These are phyloP conservation scores for Limonium bicolor DNA, from an alignment of 148 eudicot species.

Conservation along the genomic window DNA sequence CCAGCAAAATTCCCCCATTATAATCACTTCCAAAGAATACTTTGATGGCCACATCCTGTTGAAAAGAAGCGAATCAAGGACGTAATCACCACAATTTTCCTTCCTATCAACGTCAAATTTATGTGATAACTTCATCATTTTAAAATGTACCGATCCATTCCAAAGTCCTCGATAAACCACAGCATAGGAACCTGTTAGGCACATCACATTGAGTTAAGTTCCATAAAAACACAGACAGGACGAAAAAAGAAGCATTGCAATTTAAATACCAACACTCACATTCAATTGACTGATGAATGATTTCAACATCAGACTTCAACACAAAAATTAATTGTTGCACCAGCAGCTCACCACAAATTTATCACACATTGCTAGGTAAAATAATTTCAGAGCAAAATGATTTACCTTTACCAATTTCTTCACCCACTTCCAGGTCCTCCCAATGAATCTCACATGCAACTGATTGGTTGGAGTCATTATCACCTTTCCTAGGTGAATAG, in stretches of 20 bases:
- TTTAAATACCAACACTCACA: no score
- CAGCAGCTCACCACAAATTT: no score
- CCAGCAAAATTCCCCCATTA: conserved; percentile 37
- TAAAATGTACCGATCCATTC: conserved; percentile 95
- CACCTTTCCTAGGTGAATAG: conserved; percentile 30
- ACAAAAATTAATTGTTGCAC: no score
- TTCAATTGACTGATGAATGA: no score
- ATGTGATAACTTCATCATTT: no score
- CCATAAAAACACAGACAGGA: neutral
- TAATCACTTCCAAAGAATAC: conserved; percentile 51
- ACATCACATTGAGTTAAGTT: neutral
- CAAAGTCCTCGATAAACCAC: conserved; percentile 70
- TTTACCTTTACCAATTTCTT: conserved; percentile 83
- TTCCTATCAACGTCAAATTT: neutral
- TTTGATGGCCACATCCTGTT: conserved; percentile 79
- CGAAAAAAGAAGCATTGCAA: neutral
- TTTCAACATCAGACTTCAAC: no score
- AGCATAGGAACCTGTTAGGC: conserved; percentile 59
- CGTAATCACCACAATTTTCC: neutral
- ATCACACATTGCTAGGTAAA: no score
- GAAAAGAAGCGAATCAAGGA: conserved; percentile 4
- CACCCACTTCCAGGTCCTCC: conserved; percentile 62
- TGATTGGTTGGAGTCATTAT: conserved; percentile 19
- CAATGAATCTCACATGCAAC: conserved; percentile 49
- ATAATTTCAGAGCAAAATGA: no score